Conservation (phyloP, 257 asterid species). For the Lycium barbarum region DNA sequence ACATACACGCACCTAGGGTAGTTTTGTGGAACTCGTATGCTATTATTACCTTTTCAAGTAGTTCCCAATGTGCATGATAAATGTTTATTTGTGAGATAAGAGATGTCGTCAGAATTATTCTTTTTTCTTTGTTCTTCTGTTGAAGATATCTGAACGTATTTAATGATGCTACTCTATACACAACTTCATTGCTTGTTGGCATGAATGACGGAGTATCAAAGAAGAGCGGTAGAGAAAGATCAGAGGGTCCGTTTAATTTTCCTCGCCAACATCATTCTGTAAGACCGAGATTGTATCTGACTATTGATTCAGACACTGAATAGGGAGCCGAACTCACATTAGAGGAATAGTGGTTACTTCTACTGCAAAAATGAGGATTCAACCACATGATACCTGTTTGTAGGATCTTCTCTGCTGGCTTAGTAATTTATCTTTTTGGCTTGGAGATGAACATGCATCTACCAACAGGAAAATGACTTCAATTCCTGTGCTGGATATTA, state of each 20-base stretch:
- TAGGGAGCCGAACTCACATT: too few species aligned
- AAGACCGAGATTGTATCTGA: constrained; percentile 70
- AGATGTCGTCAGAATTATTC: not conserved
- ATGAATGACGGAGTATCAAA: constrained; percentile 56
- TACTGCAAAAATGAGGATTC: too few species aligned
- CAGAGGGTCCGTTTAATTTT: constrained; percentile 75
- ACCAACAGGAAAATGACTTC: constrained; percentile 26
- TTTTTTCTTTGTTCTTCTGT: constrained; percentile 17
- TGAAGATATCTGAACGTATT: constrained; percentile 7
- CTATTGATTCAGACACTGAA: constrained; percentile 84
- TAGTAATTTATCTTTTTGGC: not conserved
- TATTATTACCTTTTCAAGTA: not conserved
- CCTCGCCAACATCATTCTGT: constrained; percentile 95
- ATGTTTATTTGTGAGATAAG: not conserved
- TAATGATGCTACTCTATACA: constrained; percentile 32
- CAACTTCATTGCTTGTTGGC: constrained; percentile 73
- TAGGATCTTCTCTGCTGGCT: not conserved
- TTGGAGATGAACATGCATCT: constrained; percentile 26
- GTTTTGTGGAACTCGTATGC: not conserved
- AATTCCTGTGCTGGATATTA: constrained; percentile 31
- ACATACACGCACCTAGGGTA: not conserved
- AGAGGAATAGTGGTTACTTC: too few species aligned
- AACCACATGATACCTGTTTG: too few species aligned
- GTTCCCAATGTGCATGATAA: constrained; percentile 18
- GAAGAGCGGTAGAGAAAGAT: constrained; percentile 68